Evolutionary conservation across 352 stramenopile species (phyloP).

Genomic region (Peronosclerospora sorghi): DNA sequence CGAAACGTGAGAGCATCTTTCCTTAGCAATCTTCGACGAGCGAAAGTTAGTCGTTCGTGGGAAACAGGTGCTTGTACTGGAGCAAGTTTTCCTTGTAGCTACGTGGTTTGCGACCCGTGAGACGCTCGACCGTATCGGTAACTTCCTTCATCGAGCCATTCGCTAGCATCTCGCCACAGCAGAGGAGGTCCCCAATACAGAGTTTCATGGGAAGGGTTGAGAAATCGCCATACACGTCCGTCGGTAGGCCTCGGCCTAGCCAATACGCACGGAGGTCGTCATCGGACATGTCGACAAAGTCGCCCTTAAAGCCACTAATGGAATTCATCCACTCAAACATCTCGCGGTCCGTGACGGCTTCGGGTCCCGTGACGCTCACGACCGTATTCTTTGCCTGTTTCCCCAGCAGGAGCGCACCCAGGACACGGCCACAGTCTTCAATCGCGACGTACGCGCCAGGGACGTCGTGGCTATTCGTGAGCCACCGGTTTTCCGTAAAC

Average conservation of each 20-base stretch:
- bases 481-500: slow-evolving; percentile 22
- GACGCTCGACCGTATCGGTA: slow-evolving; percentile 15
- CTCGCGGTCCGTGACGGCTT: slow-evolving; percentile 13
- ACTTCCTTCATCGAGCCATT: slow-evolving; percentile 21
- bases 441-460: slow-evolving; percentile 16
- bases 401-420: slow-evolving; percentile 14
- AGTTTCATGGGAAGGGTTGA: slow-evolving; percentile 16
- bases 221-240: slow-evolving; percentile 14
- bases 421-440: slow-evolving; percentile 17
- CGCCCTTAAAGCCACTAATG: slow-evolving; percentile 13
- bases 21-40: no score
- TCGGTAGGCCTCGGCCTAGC: slow-evolving; percentile 12
- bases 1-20: no score
- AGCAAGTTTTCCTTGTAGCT: slow-evolving; percentile 17
- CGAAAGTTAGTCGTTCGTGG: slow-evolving; percentile 13
- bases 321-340: slow-evolving; percentile 20
- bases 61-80: slow-evolving; percentile 17
- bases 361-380: slow-evolving; percentile 13
- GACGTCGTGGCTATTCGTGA: slow-evolving; percentile 18
- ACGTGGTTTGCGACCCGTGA: slow-evolving; percentile 16
- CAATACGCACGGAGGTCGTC: slow-evolving; percentile 15
- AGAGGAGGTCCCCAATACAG: slow-evolving; percentile 17
- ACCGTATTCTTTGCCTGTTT: slow-evolving; percentile 17
- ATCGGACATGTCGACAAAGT: slow-evolving; percentile 21
- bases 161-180: slow-evolving; percentile 15